These are phyloP conservation scores for Volvariella volvacea DNA, from an alignment of 1,284 basidiomycete species.

Conservation along the genomic window DNA sequence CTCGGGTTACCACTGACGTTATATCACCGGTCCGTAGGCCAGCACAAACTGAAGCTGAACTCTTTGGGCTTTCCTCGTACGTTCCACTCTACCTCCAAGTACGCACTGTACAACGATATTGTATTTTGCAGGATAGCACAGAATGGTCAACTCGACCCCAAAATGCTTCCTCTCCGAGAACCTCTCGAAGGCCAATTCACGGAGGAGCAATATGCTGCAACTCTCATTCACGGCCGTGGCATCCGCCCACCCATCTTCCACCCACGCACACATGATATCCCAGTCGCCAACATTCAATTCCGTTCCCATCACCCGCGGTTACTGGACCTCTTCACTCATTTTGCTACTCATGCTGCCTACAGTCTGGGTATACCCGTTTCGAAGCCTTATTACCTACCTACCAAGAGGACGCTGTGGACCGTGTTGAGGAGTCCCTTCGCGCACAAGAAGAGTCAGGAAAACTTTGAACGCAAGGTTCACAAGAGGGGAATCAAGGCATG, in stretches of 20 bases:
- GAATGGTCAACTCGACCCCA: constrained; percentile 4
- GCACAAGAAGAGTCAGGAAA: constrained; percentile 95
- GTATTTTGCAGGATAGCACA: no score
- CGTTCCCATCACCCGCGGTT: constrained; percentile 66
- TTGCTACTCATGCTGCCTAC: constrained; percentile 79
- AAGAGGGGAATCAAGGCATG: constrained; percentile 86
- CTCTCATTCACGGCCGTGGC: constrained; percentile 53
- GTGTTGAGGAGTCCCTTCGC: constrained; percentile 85
- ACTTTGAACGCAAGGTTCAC: constrained; percentile 85
- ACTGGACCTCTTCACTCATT: constrained; percentile 80
- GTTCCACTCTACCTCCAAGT: neutral
- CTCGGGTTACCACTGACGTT: no score
- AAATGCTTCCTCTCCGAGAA: constrained; percentile 10
- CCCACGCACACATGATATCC: constrained; percentile 63
- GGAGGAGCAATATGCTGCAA: constrained; percentile 42
- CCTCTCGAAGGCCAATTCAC: constrained; percentile 17
- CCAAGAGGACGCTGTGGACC: constrained; percentile 78
- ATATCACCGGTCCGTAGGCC: constrained; percentile 6
- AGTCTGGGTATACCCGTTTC: constrained; percentile 82
- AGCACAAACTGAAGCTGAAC: constrained; percentile 14
- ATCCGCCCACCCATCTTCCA: constrained; percentile 48
- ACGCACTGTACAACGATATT: neutral
- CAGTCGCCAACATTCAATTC: constrained; percentile 82
- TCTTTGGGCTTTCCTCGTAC: constrained; percentile 13
- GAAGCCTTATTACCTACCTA: constrained; percentile 66